Evolutionary conservation across 805 yeast species (phyloP).

Genomic region (Blastobotrys terrestris): DNA sequence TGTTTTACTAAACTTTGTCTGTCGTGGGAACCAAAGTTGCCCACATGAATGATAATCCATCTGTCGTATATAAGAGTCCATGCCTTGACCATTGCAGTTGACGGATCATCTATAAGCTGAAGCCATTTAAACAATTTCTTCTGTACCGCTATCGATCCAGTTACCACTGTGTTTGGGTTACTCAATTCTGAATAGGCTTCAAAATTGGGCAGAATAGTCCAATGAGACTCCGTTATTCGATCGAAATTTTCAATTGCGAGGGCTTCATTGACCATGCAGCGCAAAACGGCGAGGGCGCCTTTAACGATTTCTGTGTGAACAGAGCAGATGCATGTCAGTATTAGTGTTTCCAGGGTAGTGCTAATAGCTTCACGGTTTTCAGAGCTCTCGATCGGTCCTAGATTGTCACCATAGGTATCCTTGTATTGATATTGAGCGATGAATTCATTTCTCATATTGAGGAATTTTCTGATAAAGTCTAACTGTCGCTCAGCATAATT

Average conservation of each 20-base stretch:
- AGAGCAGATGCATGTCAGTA: constrained; percentile 46
- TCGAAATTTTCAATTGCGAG: constrained; percentile 20
- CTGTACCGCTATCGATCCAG: constrained; percentile 70
- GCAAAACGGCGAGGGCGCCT: constrained; percentile 39
- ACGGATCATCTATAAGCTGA: constrained; percentile 26
- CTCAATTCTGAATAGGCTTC: constrained; percentile 41
- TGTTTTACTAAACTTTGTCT: not conserved
- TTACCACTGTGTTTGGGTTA: constrained; percentile 50
- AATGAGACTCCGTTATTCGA: constrained; percentile 9
- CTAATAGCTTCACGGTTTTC: constrained; percentile 30
- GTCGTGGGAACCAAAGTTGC: constrained; percentile 12
- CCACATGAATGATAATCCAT: constrained; percentile 35
- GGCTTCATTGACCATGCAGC: constrained; percentile 25
- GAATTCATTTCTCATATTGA: constrained; percentile 35
- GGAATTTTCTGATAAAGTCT: constrained; percentile 26
- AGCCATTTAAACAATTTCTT: constrained; percentile 49
- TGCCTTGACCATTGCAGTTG: constrained; percentile 34
- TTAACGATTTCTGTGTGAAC: constrained; percentile 46
- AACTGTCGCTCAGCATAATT: not conserved
- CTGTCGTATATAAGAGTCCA: constrained; percentile 45
- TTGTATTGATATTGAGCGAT: constrained; percentile 26
- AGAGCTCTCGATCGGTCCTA: constrained; percentile 24
- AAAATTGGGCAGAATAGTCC: constrained; percentile 28
- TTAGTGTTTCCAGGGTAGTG: constrained; percentile 44
- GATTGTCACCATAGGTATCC: constrained; percentile 20